These are phyloP conservation scores for Darksidea phi DNA, from an alignment of 495 filamentous ascomycete genomes.

Conservation along the genomic window DNA sequence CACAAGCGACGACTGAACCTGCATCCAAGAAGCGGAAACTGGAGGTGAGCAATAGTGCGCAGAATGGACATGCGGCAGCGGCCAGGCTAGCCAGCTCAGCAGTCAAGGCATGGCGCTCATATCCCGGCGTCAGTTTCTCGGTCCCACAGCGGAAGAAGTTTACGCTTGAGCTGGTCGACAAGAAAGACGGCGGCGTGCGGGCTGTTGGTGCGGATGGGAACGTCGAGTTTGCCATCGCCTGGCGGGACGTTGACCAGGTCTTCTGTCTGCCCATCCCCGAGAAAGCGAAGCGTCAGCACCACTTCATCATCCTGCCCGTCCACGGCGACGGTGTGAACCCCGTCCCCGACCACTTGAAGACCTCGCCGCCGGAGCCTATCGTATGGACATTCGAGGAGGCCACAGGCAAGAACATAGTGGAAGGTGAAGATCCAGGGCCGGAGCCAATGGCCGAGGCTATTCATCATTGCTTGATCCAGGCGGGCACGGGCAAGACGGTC, in stretches of 20 bases:
- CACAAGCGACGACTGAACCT: slow-evolving; percentile 18
- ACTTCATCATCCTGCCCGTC: slow-evolving; percentile 80
- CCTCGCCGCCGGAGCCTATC: slow-evolving; percentile 59
- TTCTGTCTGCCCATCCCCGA: slow-evolving; percentile 80
- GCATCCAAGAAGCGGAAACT: slow-evolving; percentile 40
- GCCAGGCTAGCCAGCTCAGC: slow-evolving; percentile 13
- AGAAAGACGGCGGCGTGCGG: slow-evolving; percentile 59
- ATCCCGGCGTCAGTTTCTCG: slow-evolving; percentile 41
- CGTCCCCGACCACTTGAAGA: slow-evolving; percentile 35
- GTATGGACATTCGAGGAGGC: slow-evolving; percentile 64
- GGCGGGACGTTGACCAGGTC: slow-evolving; percentile 74
- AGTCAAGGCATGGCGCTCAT: slow-evolving; percentile 16
- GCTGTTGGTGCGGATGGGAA: slow-evolving; percentile 63
- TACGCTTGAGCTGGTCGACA: slow-evolving; percentile 62
- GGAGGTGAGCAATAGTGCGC: slow-evolving; percentile 23
- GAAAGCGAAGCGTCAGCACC: slow-evolving; percentile 82
- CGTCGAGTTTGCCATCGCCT: slow-evolving; percentile 67
- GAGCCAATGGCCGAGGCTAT: slow-evolving; percentile 45
- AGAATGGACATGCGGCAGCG: slow-evolving; percentile 5
- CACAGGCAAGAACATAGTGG: slow-evolving; percentile 31
- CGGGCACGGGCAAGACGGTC: slow-evolving; percentile 59
- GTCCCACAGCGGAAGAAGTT: slow-evolving; percentile 88
- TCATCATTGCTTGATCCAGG: slow-evolving; percentile 26
- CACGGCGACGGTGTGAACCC: slow-evolving; percentile 57
- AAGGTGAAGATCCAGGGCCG: slow-evolving; percentile 33